These are phyloP conservation scores for Trichoderma afroharzianum DNA, from an alignment of 2,329 filamentous ascomycete species.

Conservation along the genomic window DNA sequence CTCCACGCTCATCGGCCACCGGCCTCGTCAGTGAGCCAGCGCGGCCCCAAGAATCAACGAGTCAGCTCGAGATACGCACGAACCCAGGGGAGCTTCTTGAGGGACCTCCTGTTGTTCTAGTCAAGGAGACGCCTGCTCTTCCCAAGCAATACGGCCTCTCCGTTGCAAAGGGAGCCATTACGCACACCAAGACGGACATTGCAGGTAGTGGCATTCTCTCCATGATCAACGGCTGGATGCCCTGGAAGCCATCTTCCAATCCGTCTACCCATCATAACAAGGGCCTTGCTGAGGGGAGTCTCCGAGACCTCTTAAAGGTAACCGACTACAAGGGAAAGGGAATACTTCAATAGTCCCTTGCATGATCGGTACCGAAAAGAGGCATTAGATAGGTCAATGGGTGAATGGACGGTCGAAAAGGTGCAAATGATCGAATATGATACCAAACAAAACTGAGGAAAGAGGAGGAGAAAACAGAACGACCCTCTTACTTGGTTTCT, in stretches of 20 bases:
- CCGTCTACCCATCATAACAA: constrained; percentile 27
- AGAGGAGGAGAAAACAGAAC: not conserved
- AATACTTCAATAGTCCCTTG: not conserved
- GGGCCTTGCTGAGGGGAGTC: constrained; percentile 54
- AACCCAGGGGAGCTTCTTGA: constrained; percentile 27
- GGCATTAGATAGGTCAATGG: not conserved
- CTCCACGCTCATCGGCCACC: constrained; percentile 34
- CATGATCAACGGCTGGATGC: constrained; percentile 45
- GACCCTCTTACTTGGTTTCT: not conserved
- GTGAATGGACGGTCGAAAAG: not conserved
- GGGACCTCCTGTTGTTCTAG: constrained; percentile 18
- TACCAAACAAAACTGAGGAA: not conserved
- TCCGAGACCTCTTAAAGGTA: constrained; percentile 49
- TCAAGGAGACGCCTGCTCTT: not conserved
- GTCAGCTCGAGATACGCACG: constrained; percentile 46
- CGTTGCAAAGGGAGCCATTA: constrained; percentile 28
- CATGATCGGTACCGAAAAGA: not conserved
- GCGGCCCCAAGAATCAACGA: constrained; percentile 54
- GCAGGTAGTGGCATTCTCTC: constrained; percentile 33
- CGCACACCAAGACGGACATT: constrained; percentile 24
- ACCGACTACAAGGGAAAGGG: constrained; percentile 36
- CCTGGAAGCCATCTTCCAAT: constrained; percentile 35
- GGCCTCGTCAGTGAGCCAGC: constrained; percentile 54
- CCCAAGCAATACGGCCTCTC: constrained; percentile 25
- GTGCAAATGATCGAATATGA: not conserved